Conservation (phyloP, 805 yeast species). For the Candida khao-thaluensis region DNA sequence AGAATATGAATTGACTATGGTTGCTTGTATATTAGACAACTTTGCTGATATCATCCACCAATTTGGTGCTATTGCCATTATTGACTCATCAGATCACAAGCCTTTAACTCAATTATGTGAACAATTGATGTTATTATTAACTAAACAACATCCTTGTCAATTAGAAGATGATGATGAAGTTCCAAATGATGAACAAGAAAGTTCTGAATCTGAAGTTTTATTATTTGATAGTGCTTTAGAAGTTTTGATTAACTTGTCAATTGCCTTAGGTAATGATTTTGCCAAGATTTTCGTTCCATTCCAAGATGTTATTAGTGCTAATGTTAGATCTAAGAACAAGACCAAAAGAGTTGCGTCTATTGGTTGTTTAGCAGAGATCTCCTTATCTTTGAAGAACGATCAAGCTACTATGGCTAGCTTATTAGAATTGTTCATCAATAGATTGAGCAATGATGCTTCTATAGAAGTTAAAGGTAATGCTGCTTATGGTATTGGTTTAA, state of each 20-base stretch:
- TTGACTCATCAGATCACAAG: slow-evolving; percentile 54
- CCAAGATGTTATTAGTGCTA: slow-evolving; percentile 59
- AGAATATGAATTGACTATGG: slow-evolving; percentile 84
- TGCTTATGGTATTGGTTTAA: slow-evolving; percentile 91
- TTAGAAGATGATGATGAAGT: slow-evolving; percentile 63
- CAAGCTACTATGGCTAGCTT: slow-evolving; percentile 71
- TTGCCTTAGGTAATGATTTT: slow-evolving; percentile 79
- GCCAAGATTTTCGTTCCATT: slow-evolving; percentile 67
- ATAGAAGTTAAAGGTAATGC: slow-evolving; percentile 91
- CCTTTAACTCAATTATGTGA: slow-evolving; percentile 65
- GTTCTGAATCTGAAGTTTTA: slow-evolving; percentile 55
- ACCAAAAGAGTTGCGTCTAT: slow-evolving; percentile 79
- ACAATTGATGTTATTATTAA: slow-evolving; percentile 69
- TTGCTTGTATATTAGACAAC: slow-evolving; percentile 72
- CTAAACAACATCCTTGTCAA: slow-evolving; percentile 84
- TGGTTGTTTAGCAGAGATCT: slow-evolving; percentile 90
- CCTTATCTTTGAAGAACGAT: slow-evolving; percentile 64
- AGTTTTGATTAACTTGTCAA: slow-evolving; percentile 73
- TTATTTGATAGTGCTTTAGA: slow-evolving; percentile 84
- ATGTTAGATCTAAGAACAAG: slow-evolving; percentile 58
- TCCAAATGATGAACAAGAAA: slow-evolving; percentile 54
- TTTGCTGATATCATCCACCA: slow-evolving; percentile 64
- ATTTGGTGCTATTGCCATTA: slow-evolving; percentile 72
- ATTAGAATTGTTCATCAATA: slow-evolving; percentile 64
- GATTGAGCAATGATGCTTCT: slow-evolving; percentile 71